Conservation (phyloP, 2,329 filamentous ascomycete genomes). For the Botryotinia globosa region DNA sequence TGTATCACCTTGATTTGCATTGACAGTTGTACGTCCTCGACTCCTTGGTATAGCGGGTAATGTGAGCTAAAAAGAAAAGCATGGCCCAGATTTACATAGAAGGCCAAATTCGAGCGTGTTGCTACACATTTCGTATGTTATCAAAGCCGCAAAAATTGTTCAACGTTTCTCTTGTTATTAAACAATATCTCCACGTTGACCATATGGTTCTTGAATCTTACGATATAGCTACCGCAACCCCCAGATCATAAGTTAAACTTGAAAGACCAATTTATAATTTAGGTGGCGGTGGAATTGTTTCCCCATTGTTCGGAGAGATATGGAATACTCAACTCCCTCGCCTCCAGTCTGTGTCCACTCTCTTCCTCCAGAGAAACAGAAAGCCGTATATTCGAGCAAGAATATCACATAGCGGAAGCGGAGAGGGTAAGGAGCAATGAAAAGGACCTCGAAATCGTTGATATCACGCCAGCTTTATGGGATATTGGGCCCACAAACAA, state of each 20-base stretch:
- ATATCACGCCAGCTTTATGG: too few species aligned
- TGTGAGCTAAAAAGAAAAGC: not conserved
- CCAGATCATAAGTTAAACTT: not conserved
- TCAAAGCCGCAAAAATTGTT: not conserved
- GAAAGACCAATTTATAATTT: not conserved
- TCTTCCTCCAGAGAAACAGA: not conserved
- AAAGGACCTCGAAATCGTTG: too few species aligned
- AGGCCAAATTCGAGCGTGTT: not conserved
- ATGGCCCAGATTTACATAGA: not conserved
- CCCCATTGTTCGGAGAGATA: not conserved
- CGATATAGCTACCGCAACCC: not conserved
- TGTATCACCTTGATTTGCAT: not conserved
- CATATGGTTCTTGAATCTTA: not conserved
- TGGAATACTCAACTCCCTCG: not conserved
- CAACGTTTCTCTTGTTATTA: not conserved
- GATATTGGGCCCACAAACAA: accelerated
- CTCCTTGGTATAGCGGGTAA: not conserved
- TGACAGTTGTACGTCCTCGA: not conserved
- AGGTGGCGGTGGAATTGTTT: not conserved
- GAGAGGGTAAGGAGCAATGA: too few species aligned
- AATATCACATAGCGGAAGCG: too few species aligned
- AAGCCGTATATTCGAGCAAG: not conserved
- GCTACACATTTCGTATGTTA: not conserved
- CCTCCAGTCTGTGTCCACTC: accelerated
- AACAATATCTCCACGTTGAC: not conserved